Evolutionary conservation across 768 basidiomycete species (phyloP).

Genomic region (Panellus pusillus): DNA sequence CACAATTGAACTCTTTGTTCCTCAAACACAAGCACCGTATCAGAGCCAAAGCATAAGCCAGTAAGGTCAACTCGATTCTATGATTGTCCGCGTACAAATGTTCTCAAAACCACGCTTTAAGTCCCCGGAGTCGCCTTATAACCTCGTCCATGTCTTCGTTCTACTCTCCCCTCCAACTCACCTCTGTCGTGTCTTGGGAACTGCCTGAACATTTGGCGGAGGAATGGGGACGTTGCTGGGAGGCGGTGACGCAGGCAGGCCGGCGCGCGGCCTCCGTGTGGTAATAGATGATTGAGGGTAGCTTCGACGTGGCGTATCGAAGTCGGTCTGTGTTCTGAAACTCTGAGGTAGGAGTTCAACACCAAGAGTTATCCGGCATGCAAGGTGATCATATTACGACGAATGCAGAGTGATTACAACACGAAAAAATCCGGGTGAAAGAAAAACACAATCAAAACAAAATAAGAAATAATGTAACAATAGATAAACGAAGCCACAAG

Average conservation of each 20-base stretch:
- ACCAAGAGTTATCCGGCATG: neutral
- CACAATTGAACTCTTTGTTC: neutral
- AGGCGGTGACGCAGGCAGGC: too few relatives aligned
- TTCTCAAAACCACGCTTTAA: neutral
- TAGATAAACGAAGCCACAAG: conserved; percentile 7
- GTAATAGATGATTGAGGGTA: too few relatives aligned
- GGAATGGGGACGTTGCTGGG: neutral
- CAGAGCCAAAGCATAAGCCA: conserved; percentile 45
- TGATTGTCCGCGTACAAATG: neutral
- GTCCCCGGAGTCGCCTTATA: neutral
- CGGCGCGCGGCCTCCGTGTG: too few relatives aligned
- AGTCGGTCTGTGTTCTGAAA: too few relatives aligned
- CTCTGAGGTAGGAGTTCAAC: neutral
- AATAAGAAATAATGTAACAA: conserved; percentile 17
- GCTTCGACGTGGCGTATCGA: too few relatives aligned
- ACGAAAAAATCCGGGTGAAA: conserved; percentile 11
- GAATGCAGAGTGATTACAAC: conserved; percentile 10
- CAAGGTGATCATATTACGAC: neutral
- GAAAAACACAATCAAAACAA: conserved; percentile 14
- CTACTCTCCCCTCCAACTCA: neutral
- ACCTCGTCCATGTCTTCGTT: conserved; percentile 2
- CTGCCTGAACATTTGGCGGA: neutral
- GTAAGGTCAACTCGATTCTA: neutral
- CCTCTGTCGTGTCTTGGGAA: neutral
- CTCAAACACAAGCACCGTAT: conserved; percentile 57